Evolutionary conservation across 2,329 filamentous ascomycete species (phyloP).

Genomic region (Cladosporium sp.): DNA sequence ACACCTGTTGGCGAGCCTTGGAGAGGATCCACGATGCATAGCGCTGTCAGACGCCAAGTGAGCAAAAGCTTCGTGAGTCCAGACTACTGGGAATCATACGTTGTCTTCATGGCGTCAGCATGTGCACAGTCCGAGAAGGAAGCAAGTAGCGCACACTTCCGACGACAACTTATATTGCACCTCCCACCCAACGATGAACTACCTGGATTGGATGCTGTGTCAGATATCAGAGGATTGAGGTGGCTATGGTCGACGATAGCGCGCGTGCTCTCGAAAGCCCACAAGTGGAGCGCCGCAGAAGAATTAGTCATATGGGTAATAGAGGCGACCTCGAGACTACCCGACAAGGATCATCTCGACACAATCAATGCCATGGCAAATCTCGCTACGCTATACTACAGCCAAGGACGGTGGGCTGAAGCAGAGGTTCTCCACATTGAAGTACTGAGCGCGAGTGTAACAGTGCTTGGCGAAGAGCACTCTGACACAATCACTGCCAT

Average conservation of each 20-base stretch:
- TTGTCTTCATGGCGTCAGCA: background rate
- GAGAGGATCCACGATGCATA: constrained; percentile 4
- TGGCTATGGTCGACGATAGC: background rate
- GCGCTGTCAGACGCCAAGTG: background rate
- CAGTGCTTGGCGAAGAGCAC: no score
- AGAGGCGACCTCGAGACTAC: background rate
- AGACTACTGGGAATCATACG: background rate
- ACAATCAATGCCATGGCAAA: no score
- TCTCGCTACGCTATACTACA: no score
- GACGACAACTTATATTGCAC: background rate
- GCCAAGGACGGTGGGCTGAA: no score
- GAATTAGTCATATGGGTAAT: background rate
- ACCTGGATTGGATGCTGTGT: background rate
- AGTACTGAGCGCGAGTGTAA: no score
- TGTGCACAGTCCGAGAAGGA: background rate
- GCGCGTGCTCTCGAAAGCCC: background rate
- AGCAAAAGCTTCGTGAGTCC: background rate
- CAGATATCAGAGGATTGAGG: background rate
- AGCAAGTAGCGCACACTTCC: background rate
- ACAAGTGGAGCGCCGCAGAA: background rate
- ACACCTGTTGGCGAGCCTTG: background rate
- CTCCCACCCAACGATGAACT: background rate
- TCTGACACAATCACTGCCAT: no score
- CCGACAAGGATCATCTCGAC: background rate
- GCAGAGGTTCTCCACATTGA: no score